A percentile compares a stretch with the other conserved stretches of the same genome.
phyloP scores from a whole-genome alignment of 2,329 filamentous ascomycete genomes.

The Ophiostoma tasmaniense region DNA sequence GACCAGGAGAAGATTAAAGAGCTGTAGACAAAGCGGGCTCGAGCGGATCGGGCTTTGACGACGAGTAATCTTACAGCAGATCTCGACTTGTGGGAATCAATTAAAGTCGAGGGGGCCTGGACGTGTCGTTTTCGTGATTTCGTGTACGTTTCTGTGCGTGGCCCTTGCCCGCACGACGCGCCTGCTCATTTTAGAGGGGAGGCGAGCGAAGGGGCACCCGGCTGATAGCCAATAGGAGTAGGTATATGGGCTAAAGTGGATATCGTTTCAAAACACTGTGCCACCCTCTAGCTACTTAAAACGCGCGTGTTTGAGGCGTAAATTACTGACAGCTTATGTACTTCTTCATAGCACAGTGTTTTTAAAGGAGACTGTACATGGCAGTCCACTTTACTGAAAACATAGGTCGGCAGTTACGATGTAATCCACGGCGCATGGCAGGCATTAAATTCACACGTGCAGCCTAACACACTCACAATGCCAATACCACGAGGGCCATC shows the following conservation, averaged over 20 bases:
- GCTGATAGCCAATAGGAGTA: not conserved
- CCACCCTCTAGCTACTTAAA: not conserved
- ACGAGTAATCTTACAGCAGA: not conserved
- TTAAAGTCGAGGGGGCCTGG: conserved; percentile 21
- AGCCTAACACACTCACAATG: conserved; percentile 3
- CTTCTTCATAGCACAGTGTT: not conserved
- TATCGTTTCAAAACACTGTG: not conserved
- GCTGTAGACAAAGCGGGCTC: not conserved
- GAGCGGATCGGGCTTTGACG: not conserved
- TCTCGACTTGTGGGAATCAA: conserved; percentile 18
- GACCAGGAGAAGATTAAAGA: not conserved
- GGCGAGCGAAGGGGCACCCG: not conserved
- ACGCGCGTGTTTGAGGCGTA: not conserved
- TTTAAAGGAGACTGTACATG: not conserved
- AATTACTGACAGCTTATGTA: not conserved
- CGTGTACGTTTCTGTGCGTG: conserved; percentile 14
- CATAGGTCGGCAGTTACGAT: not conserved
- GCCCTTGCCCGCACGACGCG: conserved; percentile 18
- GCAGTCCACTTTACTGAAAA: not conserved
- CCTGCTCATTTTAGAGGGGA: conserved; percentile 15
- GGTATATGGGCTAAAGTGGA: not conserved
- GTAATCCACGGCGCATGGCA: not conserved
- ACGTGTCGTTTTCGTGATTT: conserved; percentile 26
- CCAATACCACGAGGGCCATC: not conserved
- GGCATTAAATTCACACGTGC: not conserved